Evolutionary conservation across 345 rosid genomes (phyloP).

Genomic region (Dipteronia dyeriana): DNA sequence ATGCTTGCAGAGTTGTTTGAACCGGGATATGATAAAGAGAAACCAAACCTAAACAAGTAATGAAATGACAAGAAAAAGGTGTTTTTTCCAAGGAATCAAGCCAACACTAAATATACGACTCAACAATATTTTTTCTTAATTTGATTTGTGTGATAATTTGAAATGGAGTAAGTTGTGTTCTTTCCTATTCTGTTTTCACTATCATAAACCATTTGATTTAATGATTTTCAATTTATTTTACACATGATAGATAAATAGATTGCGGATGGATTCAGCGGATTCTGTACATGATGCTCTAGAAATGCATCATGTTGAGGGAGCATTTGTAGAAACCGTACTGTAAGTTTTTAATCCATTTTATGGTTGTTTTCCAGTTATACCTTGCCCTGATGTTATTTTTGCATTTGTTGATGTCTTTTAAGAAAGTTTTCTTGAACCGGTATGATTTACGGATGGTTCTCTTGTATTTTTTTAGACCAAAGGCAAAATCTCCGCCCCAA

Average conservation of each 20-base stretch:
- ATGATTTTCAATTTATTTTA: constrained; percentile 7
- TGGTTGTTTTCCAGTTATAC: constrained; percentile 8
- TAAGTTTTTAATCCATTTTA: constrained; percentile 39
- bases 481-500: constrained; percentile 80
- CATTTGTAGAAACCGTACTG: constrained; percentile 88
- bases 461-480: constrained; percentile 56
- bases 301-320: constrained; percentile 84
- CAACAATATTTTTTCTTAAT: background rate
- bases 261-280: constrained; percentile 63
- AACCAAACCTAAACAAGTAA: too few relatives aligned
- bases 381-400: constrained; percentile 15
- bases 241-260: constrained; percentile 60
- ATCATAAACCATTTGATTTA: background rate
- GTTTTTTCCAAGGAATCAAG: too few relatives aligned
- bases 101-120: too few relatives aligned
- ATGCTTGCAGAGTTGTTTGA: too few relatives aligned
- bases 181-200: background rate
- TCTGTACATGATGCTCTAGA: constrained; percentile 64
- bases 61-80: too few relatives aligned
- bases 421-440: constrained; percentile 5
- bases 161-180: background rate
- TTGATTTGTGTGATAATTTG: background rate
- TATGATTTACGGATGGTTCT: background rate
- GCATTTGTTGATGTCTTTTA: constrained; percentile 13
- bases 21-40: too few relatives aligned